phyloP scores from a whole-genome alignment of 1,284 basidiomycete species.

The Schizophyllum amplum region DNA sequence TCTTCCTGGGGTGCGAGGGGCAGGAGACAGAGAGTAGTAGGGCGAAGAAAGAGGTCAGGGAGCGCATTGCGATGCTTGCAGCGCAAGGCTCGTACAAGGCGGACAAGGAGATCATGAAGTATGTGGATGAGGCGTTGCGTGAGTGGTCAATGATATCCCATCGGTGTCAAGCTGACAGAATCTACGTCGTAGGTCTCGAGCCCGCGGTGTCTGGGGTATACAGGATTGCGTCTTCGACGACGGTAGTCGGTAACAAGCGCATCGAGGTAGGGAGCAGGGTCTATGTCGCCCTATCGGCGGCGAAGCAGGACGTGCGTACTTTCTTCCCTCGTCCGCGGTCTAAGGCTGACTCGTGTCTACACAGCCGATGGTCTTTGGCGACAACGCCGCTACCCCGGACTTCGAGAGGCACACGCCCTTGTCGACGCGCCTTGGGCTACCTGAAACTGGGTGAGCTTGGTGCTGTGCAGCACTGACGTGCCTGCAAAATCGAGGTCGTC shows the following conservation, averaged over 20 bases:
- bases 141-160: conserved; percentile 17
- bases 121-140: conserved; percentile 48
- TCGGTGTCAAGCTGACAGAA: not conserved
- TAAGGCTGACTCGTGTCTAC: not conserved
- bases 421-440: not conserved
- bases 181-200: conserved; percentile 15
- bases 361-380: not conserved
- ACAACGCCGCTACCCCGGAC: not conserved
- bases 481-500: not conserved
- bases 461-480: not conserved
- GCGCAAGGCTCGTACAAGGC: conserved; percentile 17
- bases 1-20: conserved; percentile 41
- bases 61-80: conserved; percentile 34
- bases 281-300: not conserved
- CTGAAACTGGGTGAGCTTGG: not conserved
- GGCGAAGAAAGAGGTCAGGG: conserved; percentile 22
- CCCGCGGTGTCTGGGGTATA: conserved; percentile 12
- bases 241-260: conserved; percentile 1
- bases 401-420: not conserved
- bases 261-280: not conserved
- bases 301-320: not conserved
- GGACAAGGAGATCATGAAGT: conserved; percentile 28
- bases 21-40: conserved; percentile 15
- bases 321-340: not conserved
- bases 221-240: conserved; percentile 6